phyloP scores from a whole-genome alignment of 805 yeast species.

The Yamadazyma nakazawae region DNA sequence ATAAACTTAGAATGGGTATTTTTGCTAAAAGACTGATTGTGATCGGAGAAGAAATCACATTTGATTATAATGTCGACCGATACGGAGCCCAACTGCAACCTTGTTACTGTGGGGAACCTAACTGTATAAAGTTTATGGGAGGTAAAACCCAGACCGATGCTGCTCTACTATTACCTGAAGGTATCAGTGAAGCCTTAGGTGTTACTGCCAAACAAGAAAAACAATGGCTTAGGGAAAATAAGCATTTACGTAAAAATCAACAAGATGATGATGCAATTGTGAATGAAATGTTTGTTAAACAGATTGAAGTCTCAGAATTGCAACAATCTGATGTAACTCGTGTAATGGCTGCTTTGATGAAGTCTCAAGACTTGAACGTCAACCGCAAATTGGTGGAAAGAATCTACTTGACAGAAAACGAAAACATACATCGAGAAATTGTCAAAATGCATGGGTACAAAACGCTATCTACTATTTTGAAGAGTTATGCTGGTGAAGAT shows the following conservation, averaged over 20 bases:
- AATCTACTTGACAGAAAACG: slow-evolving; percentile 51
- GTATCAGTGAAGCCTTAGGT: slow-evolving; percentile 82
- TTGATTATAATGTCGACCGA: slow-evolving; percentile 91
- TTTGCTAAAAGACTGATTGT: slow-evolving; percentile 74
- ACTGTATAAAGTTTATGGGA: slow-evolving; percentile 91
- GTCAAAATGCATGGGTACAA: slow-evolving; percentile 85
- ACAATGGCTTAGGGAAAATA: slow-evolving; percentile 61
- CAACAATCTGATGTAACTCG: slow-evolving; percentile 61
- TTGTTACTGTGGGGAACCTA: slow-evolving; percentile 90
- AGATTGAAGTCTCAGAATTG: slow-evolving; percentile 53
- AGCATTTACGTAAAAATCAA: slow-evolving; percentile 47
- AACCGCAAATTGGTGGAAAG: slow-evolving; percentile 67
- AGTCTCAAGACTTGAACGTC: slow-evolving; percentile 65
- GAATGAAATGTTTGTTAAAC: slow-evolving; percentile 61
- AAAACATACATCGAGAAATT: slow-evolving; percentile 52
- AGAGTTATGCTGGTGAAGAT: slow-evolving; percentile 24
- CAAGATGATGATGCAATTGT: slow-evolving; percentile 56
- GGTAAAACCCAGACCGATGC: slow-evolving; percentile 97
- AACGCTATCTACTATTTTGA: slow-evolving; percentile 62
- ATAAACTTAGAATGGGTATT: slow-evolving; percentile 88
- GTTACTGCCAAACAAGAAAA: slow-evolving; percentile 66
- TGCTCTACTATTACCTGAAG: slow-evolving; percentile 77
- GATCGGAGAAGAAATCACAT: slow-evolving; percentile 86
- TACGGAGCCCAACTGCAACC: slow-evolving; percentile 94
- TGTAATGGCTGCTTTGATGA: slow-evolving; percentile 78